Base-by-base conservation (phyloP, 2,329 filamentous ascomycete genomes). In the Aspergillus viridinutans region DNA sequence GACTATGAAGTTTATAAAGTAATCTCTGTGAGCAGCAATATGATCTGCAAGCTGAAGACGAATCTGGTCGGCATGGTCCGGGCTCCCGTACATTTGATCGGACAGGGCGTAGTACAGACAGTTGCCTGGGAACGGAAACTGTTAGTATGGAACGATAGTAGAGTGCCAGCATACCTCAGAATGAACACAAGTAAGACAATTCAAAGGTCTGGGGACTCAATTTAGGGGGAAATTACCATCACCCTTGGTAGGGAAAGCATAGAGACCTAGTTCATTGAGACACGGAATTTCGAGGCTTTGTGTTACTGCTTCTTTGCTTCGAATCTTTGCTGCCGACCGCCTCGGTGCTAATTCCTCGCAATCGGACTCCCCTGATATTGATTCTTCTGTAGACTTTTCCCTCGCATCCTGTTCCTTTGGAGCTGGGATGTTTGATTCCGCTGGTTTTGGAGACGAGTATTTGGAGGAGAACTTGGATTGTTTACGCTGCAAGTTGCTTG, bases 61-160 rank as follows among this genome's bases (percentile, higher is more conserved):
- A 64, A 90, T 85, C 63, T 83, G 77, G 54, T 75, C 69, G 67
- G 85, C 83, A 60, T 81, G 76, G 58, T 79, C 75, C 66, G 85
- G 82, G 66, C 82, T 73, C 61, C 85, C 86, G 68, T 84, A 87
- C 53, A 89, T 72, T 76, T 89, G 85, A 69, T 88, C 85, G 61
- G 84, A 85, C 42, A 88, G 77, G 59, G 85, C 85, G 71, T 85
- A 84, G 76, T 88, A 89, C 40, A 89, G 80, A 72, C 86, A 89
- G 75, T 88, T 88, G 64, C 85, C 86, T 88, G 56, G 20, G 63
- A 3, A n/a, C 38, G 50, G 21, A 53, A 58, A 61, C 58, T 61
- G 66, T 70, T 58, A 70, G 60, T 62, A 49, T 61, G 47, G 47
- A 21, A 14, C 42, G 49, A 49, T 21, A 54, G 29, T 50, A 56